phyloP scores from a whole-genome alignment of 371 early-diverging fungal species.

The Rhizopus delemar region DNA sequence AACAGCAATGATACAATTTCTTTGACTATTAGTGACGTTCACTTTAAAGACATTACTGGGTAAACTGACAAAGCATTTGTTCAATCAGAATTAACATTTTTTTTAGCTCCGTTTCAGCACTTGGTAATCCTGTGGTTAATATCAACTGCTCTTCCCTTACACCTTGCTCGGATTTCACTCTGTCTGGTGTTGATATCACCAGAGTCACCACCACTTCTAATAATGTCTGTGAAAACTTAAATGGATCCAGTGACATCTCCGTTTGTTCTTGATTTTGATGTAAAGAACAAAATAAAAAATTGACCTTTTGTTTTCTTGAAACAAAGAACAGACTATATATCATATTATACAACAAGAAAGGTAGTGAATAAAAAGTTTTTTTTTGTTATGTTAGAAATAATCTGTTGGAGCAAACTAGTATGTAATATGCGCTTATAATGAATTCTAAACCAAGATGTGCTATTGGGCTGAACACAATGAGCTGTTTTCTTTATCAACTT shows the following conservation, averaged over 20 bases:
- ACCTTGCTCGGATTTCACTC: constrained; percentile 27
- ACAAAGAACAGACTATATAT: no score
- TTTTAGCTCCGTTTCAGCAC: constrained; percentile 12
- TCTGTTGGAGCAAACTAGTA: no score
- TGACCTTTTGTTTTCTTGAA: no score
- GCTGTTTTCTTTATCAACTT: no score
- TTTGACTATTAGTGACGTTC: constrained; percentile 28
- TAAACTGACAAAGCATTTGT: constrained; percentile 1
- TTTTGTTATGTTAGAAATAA: no score
- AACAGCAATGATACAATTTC: constrained; percentile 17
- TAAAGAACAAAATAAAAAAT: no score
- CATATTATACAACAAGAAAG: no score
- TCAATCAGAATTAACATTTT: neutral
- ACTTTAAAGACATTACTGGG: constrained; percentile 23
- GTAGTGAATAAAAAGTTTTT: no score
- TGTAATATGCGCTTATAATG: no score
- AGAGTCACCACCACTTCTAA: constrained; percentile 21
- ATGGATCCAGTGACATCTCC: constrained; percentile 12
- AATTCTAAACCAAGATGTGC: no score
- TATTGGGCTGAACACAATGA: no score
- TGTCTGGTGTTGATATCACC: constrained; percentile 20
- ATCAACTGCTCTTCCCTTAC: constrained; percentile 33
- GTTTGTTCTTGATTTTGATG: no score
- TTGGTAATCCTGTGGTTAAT: constrained; percentile 23
- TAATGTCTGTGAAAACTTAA: constrained; percentile 17